A percentile compares a stretch with the other conserved stretches of the same genome.
Conservation (phyloP, 2,329 filamentous ascomycete species). For the Cercospora citrullina region DNA sequence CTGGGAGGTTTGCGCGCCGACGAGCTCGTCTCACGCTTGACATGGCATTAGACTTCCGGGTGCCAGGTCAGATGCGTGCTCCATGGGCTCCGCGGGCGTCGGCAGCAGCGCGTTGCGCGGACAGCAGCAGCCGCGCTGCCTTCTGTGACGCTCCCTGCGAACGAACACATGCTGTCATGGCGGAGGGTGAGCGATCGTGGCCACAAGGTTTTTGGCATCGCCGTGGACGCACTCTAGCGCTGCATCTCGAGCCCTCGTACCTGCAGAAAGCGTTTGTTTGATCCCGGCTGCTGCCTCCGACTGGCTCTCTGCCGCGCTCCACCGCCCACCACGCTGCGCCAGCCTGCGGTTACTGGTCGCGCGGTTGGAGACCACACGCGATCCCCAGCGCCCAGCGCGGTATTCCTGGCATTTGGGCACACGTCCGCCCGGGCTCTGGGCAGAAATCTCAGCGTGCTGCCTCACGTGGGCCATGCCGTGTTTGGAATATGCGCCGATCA, state of each 20-base stretch:
- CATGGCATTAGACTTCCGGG: constrained; percentile 5
- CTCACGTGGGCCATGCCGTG: background rate
- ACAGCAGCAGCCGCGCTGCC: constrained; percentile 9
- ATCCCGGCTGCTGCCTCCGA: constrained; percentile 26
- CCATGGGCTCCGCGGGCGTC: background rate
- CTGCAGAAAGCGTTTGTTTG: constrained; percentile 26
- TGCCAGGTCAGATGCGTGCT: background rate
- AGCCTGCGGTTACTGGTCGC: background rate
- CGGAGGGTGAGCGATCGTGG: background rate
- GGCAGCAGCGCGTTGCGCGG: constrained; percentile 12
- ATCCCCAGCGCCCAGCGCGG: background rate
- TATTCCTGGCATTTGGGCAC: background rate
- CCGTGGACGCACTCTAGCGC: background rate
- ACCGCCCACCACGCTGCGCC: background rate
- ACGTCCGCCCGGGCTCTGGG: background rate
- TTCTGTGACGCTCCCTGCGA: background rate
- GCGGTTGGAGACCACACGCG: background rate
- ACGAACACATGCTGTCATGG: background rate
- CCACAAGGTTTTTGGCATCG: background rate
- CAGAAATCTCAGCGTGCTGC: background rate
- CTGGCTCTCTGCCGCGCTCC: constrained; percentile 18
- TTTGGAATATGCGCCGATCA: constrained; percentile 2
- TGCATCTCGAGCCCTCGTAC: constrained; percentile 21
- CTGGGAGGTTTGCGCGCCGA: background rate
- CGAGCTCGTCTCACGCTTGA: constrained; percentile 5